Evolutionary conservation across 2,329 filamentous ascomycete genomes (phyloP).

Genomic region (Chaetomium strumarium): DNA sequence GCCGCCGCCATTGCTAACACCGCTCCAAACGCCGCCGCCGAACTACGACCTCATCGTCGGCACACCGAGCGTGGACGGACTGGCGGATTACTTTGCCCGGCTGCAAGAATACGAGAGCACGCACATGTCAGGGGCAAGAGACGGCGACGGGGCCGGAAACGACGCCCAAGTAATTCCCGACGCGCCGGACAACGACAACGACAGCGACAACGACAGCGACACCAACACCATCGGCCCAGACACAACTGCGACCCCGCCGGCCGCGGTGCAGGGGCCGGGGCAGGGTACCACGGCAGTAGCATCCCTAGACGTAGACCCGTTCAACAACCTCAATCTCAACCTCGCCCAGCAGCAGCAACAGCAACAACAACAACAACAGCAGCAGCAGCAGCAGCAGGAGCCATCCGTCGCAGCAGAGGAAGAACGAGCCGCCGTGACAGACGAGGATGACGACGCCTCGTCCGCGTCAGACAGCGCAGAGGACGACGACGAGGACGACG

Average conservation of each 20-base stretch:
- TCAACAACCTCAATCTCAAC: not conserved
- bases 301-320: not conserved
- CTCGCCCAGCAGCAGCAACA: not conserved
- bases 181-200: not conserved
- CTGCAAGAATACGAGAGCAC: slow-evolving; percentile 62
- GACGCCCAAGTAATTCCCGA: not conserved
- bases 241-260: not conserved
- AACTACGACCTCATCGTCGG: slow-evolving; percentile 77
- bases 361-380: not conserved
- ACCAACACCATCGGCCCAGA: slow-evolving; percentile 4
- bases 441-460: slow-evolving; percentile 32
- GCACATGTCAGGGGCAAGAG: not conserved
- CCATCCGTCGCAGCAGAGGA: not conserved
- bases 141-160: not conserved
- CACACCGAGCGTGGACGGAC: slow-evolving; percentile 56
- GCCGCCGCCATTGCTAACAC: slow-evolving; percentile 52
- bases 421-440: not conserved
- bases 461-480: slow-evolving; percentile 29
- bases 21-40: slow-evolving; percentile 71
- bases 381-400: not conserved
- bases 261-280: not conserved
- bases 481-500: slow-evolving; percentile 41
- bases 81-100: slow-evolving; percentile 84
- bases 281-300: not conserved
- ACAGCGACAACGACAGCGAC: slow-evolving; percentile 4